Percentiles rank a stretch among this genome's conserved stretches.
phyloP scores from a whole-genome alignment of 768 basidiomycete genomes.

The Serpula lacrymans region DNA sequence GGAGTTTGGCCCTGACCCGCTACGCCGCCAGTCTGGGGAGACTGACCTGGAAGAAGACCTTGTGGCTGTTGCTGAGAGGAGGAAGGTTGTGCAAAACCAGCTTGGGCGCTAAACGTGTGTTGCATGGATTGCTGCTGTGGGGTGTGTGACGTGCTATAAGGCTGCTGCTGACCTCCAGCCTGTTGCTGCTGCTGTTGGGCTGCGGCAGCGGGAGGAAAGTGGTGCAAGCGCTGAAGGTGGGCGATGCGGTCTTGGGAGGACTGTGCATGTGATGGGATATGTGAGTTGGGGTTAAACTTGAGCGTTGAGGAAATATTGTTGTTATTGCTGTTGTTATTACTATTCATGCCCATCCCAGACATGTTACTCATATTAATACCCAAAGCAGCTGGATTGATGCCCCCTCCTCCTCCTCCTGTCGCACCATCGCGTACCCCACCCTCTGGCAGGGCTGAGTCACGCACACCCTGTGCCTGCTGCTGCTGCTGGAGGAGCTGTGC shows the following conservation, averaged over 20 bases:
- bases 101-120: background rate
- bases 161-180: too few species aligned
- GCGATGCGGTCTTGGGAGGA: constrained; percentile 15
- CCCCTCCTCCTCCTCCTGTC: constrained; percentile 7
- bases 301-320: constrained; percentile 4
- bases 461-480: constrained; percentile 12
- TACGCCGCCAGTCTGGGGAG: constrained; percentile 17
- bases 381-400: constrained; percentile 21
- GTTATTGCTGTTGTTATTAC: constrained; percentile 8
- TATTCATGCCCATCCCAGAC: constrained; percentile 19
- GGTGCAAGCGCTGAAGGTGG: constrained; percentile 13
- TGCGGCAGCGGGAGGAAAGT: too few species aligned
- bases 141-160: too few species aligned
- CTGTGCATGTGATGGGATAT: constrained; percentile 22
- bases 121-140: background rate
- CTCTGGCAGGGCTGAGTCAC: constrained; percentile 3
- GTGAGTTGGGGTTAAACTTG: constrained; percentile 20
- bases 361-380: constrained; percentile 16
- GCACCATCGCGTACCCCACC: constrained; percentile 2
- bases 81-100: background rate
- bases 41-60: constrained; percentile 19
- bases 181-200: constrained; percentile 13
- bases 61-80: constrained; percentile 19
- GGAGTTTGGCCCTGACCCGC: constrained; percentile 6
- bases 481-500: constrained; percentile 36